Conservation (phyloP, 495 filamentous ascomycete species). For the Hypoxylon fragiforme region DNA sequence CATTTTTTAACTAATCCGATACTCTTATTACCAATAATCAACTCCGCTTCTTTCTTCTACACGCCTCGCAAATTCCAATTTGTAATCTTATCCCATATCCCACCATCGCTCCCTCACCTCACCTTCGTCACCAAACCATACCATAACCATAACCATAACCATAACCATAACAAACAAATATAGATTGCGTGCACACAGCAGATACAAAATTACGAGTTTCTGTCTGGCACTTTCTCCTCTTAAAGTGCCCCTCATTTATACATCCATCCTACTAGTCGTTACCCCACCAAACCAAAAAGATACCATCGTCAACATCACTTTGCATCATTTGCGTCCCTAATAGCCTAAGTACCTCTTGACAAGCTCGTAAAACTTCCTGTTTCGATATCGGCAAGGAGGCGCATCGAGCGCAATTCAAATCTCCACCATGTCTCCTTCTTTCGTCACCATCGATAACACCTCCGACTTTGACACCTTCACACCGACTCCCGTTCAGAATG, state of each 20-base stretch:
- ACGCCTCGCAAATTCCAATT: constrained; percentile 18
- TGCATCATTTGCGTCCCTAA: neutral
- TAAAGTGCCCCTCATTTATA: constrained; percentile 18
- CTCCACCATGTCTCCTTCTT: constrained; percentile 42
- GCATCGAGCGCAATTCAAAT: constrained; percentile 15
- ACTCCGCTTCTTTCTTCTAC: constrained; percentile 16
- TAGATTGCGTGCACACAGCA: no score
- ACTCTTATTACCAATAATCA: constrained; percentile 1
- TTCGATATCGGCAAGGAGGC: constrained; percentile 4
- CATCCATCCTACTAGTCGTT: neutral
- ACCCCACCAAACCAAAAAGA: constrained; percentile 17
- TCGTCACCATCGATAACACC: constrained; percentile 44
- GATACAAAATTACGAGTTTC: neutral
- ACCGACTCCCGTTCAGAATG: constrained; percentile 24
- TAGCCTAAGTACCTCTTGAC: no score
- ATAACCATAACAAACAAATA: no score
- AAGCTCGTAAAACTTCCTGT: neutral
- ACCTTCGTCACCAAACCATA: no score
- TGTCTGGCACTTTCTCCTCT: no score
- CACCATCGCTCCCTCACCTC: neutral
- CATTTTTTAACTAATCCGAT: constrained; percentile 18
- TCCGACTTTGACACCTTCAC: constrained; percentile 43
- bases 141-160: no score
- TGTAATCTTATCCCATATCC: constrained; percentile 17
- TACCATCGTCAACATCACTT: constrained; percentile 3